Base-by-base conservation (phyloP, 306 rosid genomes). In the Crataegus laevigata region DNA sequence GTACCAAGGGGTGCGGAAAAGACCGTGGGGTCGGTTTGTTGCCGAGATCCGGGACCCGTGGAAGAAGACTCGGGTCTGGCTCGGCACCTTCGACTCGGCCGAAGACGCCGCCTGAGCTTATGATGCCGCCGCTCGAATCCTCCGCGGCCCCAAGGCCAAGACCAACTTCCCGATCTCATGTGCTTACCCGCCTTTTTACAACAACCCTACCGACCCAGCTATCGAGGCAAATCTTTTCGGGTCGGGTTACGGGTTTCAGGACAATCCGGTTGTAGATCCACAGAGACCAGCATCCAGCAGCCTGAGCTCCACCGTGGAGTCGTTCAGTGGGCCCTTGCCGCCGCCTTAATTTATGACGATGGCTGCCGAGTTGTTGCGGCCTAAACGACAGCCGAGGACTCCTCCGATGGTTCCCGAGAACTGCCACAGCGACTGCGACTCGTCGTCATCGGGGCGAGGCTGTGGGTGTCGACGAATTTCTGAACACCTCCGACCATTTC, bases 11-110 rank as follows among this genome's bases (percentile, higher is more conserved):
- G 97, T 92, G 5, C 71, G 97, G 29, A 89, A 84, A 79, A 80
- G 97, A 75, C 97, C 97, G 6, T 92, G 97, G 97, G 97, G 97
- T 0, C 82, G 92, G 66, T 92, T 84, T 74, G 97, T 96, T 1
- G 97, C 96, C 22, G 97, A 92, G 91, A 92, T 92, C 88, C 87
- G 97, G 77, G 97, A 92, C 84, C 97, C 96, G 0, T 78, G 88
- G 86, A 92, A 88, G 84, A 92, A 92, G 75, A 85, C 90, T 3
- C 75, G 97, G 38, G 92, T 92, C 1, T 92, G 97, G 97, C 88
- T 92, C 0, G 97, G 97, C 2, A 90, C 97, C 12, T 92, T 92
- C 63, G 94, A 92, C 67, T 90, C 94, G 0, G 97, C 97, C 1
- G 96, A 88, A 76, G 96, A 90, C 54, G 97, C 96, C 3, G 96